These are phyloP conservation scores for Viola pubescens DNA, from an alignment of 441 rosid species.

Conservation along the genomic window DNA sequence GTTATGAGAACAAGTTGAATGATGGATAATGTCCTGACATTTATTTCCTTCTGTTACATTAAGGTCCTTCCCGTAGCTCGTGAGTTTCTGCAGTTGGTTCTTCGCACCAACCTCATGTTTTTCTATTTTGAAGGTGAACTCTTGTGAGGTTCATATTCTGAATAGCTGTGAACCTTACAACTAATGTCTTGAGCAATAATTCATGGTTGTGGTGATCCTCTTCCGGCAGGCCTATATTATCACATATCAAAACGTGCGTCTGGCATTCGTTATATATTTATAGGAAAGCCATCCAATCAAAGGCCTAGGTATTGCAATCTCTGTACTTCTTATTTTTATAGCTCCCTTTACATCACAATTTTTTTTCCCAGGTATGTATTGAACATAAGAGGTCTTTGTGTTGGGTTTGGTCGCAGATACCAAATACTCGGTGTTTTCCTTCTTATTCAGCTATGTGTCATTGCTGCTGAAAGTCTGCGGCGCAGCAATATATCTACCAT, in stretches of 20 bases:
- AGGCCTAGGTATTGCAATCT: constrained; percentile 57
- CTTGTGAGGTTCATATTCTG: constrained; percentile 7
- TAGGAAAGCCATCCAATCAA: constrained; percentile 86
- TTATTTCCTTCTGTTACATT: constrained; percentile 15
- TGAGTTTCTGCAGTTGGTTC: constrained; percentile 65
- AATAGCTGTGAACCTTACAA: neutral
- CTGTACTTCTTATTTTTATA: neutral
- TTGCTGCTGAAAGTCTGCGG: constrained; percentile 81
- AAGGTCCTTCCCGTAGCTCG: constrained; percentile 75
- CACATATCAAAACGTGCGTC: constrained; percentile 85
- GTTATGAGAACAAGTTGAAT: neutral
- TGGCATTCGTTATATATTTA: constrained; percentile 76
- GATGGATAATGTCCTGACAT: neutral
- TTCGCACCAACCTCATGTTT: constrained; percentile 87
- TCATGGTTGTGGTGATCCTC: constrained; percentile 7
- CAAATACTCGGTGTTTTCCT: constrained; percentile 88
- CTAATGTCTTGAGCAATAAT: constrained; percentile 10
- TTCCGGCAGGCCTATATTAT: constrained; percentile 63
- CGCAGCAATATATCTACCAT: constrained; percentile 79
- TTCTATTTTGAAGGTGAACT: constrained; percentile 91
- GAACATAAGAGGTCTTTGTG: constrained; percentile 13
- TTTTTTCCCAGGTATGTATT: constrained; percentile 1
- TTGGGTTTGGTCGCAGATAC: constrained; percentile 48
- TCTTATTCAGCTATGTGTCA: constrained; percentile 75
- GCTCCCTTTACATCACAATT: neutral